Base-by-base conservation (phyloP, 164 flowering plant species). In the Saururus chinensis region DNA sequence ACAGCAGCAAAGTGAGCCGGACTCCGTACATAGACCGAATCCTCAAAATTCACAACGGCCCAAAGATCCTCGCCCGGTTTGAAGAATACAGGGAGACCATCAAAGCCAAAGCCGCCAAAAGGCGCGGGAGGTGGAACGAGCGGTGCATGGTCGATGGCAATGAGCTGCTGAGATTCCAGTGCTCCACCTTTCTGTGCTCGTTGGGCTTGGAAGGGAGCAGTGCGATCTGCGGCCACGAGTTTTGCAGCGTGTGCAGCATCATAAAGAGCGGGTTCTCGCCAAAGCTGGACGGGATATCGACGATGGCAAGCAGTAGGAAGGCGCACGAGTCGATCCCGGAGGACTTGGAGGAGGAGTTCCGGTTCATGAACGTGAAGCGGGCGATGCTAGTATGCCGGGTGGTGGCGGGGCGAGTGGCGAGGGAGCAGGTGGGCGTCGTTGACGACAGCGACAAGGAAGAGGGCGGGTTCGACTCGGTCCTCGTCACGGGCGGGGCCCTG, bases 361-460 rank as follows among this genome's bases (percentile, higher is more conserved):
- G 64, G 62, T 92, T 85, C 81, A 84, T 91, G 95, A 76, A 83
- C 64, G 82, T 85, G 75, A 89, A 78, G 71, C 71, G 95, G 8
- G 96, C 90, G 10, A 80, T 87, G 85, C 74, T 92, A 62, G 81
- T 92, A 8, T 92, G 96, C 71, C 77, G 98, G 61, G 98, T 92
- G 4, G 69, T 92, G 22, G 98, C 98, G 56, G 98, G 98, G 24
- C 81, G 96, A 69, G 76, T 89, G 67, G 92, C 85, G 56, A 66
- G 70, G 6, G 85, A 79, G 10, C 45, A 62, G 7, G 56, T 7
- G 20, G n/a, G 66, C 78, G 62, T n/a, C 19, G 65, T 40, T 16
- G 10, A 17, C 12, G 74, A 63, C 6, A 71, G 42, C 54, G 89
- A 73, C 12, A 79, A 78, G 69, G 80, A 66, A 17, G 85, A 70